phyloP scores from a whole-genome alignment of 768 basidiomycete species.

The Pholiota microspora region DNA sequence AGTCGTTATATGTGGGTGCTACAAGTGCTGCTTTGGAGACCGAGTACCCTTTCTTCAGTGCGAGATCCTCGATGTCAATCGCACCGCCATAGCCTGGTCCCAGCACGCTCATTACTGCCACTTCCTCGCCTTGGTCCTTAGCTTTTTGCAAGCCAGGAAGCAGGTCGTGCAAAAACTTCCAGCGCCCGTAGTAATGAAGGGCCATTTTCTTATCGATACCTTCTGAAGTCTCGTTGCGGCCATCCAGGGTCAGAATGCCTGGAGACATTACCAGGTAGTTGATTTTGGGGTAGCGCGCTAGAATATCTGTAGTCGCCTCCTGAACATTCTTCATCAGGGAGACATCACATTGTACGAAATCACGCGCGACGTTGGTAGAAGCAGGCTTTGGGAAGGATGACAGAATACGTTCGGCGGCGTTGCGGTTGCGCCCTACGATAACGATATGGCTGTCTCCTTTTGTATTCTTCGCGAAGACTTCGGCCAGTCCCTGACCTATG shows the following conservation, averaged over 20 bases:
- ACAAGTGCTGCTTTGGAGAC: constrained; percentile 29
- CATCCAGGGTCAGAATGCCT: constrained; percentile 31
- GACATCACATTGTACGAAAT: constrained; percentile 54
- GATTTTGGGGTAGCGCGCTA: constrained; percentile 36
- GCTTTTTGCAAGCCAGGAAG: constrained; percentile 43
- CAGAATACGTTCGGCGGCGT: constrained; percentile 45
- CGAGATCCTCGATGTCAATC: constrained; percentile 48
- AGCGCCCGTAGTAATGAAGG: constrained; percentile 34
- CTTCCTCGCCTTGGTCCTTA: constrained; percentile 44
- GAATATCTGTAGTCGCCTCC: constrained; percentile 26
- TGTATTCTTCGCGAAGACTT: constrained; percentile 42
- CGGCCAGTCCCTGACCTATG: constrained; percentile 46
- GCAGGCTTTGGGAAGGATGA: constrained; percentile 20
- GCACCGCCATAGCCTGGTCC: constrained; percentile 28
- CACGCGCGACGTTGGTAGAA: constrained; percentile 23
- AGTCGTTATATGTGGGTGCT: constrained; percentile 47
- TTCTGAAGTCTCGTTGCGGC: constrained; percentile 25
- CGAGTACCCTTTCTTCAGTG: constrained; percentile 45
- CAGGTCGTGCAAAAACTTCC: constrained; percentile 47
- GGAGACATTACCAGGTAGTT: constrained; percentile 52
- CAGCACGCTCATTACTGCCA: constrained; percentile 46
- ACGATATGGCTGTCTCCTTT: constrained; percentile 52
- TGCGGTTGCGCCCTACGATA: constrained; percentile 50
- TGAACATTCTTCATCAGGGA: constrained; percentile 51
- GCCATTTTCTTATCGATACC: constrained; percentile 29